phyloP scores from a whole-genome alignment of 441 rosid genomes.

The Syzygium syzygioides region DNA sequence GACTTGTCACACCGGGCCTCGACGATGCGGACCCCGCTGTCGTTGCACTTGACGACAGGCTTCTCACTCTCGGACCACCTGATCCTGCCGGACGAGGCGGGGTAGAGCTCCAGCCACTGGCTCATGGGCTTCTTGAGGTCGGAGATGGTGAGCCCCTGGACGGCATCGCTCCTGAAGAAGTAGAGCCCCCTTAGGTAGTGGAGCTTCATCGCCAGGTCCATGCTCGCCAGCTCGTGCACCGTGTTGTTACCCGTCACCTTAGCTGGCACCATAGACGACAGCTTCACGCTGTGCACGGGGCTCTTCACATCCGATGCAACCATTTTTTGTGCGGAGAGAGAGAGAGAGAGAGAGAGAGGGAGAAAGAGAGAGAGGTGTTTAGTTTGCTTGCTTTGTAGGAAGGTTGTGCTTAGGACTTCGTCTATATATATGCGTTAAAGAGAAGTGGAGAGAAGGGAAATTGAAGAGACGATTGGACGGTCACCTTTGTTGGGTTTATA shows the following conservation, averaged over 20 bases:
- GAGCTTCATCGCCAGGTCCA: constrained; percentile 69
- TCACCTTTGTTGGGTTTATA: neutral
- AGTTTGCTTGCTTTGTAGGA: neutral
- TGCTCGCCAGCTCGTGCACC: constrained; percentile 28
- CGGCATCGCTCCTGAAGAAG: constrained; percentile 33
- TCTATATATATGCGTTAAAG: neutral
- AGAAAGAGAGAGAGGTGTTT: neutral
- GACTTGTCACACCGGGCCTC: constrained; percentile 47
- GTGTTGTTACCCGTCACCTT: constrained; percentile 25
- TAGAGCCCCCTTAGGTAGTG: constrained; percentile 59
- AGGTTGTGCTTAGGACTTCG: neutral
- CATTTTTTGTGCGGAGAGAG: neutral
- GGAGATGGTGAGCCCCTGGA: constrained; percentile 17
- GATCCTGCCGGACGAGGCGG: constrained; percentile 39
- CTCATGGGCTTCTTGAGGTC: constrained; percentile 43
- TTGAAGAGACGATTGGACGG: neutral
- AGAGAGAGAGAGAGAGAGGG: neutral
- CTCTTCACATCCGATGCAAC: neutral
- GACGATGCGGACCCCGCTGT: constrained; percentile 52
- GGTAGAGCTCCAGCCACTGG: constrained; percentile 25
- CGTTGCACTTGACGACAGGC: constrained; percentile 63
- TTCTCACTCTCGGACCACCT: constrained; percentile 28
- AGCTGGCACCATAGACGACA: constrained; percentile 56
- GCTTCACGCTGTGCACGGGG: constrained; percentile 25
- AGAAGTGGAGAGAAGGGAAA: neutral